Evolutionary conservation across 345 rosid genomes (phyloP), one percentile per base, ranked within the genome.

Genomic region (Acer negundo): DNA sequence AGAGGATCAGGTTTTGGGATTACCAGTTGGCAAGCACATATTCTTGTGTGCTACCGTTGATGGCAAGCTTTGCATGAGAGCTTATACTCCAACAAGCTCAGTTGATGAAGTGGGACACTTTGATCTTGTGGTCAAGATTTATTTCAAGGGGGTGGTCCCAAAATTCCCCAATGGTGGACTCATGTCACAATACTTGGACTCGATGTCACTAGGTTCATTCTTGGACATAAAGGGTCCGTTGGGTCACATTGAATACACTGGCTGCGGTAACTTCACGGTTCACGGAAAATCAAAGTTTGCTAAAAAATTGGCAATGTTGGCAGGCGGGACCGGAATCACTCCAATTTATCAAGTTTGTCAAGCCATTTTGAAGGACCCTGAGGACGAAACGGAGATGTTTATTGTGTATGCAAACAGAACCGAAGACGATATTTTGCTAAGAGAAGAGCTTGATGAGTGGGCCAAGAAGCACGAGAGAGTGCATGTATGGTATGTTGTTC

Each of bases 241-340:
- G 53, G 99, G 99, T 23, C 95, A 94, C 82, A 89, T 94, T 1
- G 97, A 94, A 69, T 96, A 96, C 56, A 19, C 20, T n/a, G 95
- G 97, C 0, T 82, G 87, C 2, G 98, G 99, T 13, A 86, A 87
- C 70, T 94, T 96, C 67, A 5, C 58, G 72, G 95, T 90, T n/a
- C 93, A 89, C 19, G 93, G 98, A 40, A 90, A 91, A 81, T 91
- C 94, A 1, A 92, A 86, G 82, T 88, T 85, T 24, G 95, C 92
- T 28, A 92, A 83, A 83, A 96, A 90, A 80, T 86, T 96, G 55
- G 89, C 97, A 0, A 96, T 96, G 99, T 3, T 94, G 10, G 95
- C 98, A 0, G 98, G 99, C n/a, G 98, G 99, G 31, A 92, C 98
- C 0, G 99, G 99, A 1, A 91, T 96, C 26, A 94, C 98, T 2